A percentile compares a stretch with the other conserved stretches of the same genome.
Evolutionary conservation across 192 early-diverging fungal species (phyloP).

Genomic region (Irineochytrium annulatum): DNA sequence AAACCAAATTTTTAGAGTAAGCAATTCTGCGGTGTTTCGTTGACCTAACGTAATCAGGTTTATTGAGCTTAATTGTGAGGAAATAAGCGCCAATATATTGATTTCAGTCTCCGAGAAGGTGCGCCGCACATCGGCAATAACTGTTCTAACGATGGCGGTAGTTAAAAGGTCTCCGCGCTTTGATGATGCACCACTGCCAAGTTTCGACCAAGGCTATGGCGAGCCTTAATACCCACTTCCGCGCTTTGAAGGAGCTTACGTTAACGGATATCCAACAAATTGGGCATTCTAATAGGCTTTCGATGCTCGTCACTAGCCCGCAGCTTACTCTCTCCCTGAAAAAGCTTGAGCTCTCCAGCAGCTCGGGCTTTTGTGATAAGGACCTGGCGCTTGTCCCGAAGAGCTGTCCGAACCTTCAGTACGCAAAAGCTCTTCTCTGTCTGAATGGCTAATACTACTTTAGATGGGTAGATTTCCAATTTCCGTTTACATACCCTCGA

Average conservation of each 20-base stretch:
- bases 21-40: not conserved
- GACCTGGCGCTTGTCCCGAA: constrained; percentile 25
- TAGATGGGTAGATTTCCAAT: constrained; percentile 46
- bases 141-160: too few relatives aligned
- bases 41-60: not conserved
- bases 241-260: constrained; percentile 31
- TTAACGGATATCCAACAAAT: constrained; percentile 32
- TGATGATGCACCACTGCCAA: constrained; percentile 38
- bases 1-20: constrained; percentile 29
- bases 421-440: not conserved
- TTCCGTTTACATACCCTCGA: constrained; percentile 40
- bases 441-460: not conserved
- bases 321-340: constrained; percentile 20
- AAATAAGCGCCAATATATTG: constrained; percentile 17
- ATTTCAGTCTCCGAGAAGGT: constrained; percentile 13
- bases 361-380: constrained; percentile 30
- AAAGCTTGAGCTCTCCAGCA: constrained; percentile 38
- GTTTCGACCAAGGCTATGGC: constrained; percentile 24
- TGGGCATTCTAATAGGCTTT: constrained; percentile 23
- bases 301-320: constrained; percentile 25
- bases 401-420: constrained; percentile 28
- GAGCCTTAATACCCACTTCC: constrained; percentile 7
- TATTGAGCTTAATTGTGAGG: constrained; percentile 44
- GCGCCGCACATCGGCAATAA: constrained; percentile 9
- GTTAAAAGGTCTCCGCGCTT: constrained; percentile 27